Conservation (phyloP, 176 grass and related monocot species). For the Aegilops tauschii region DNA sequence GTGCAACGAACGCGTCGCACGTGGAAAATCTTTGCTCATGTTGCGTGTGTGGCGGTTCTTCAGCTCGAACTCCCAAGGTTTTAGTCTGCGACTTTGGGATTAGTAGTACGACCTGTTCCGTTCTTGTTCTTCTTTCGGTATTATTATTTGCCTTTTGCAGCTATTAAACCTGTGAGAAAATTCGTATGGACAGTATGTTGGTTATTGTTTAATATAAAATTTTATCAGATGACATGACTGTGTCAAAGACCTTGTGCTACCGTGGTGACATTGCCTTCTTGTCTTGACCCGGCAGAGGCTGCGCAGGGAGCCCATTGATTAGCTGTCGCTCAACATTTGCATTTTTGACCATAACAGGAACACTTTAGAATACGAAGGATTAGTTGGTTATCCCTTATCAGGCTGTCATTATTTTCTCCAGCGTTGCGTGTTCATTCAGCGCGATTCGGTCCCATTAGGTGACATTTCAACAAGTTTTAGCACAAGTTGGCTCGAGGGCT, state of each 20-base stretch:
- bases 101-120: neutral
- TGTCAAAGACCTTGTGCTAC: slow-evolving; percentile 19
- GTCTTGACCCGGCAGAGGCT: slow-evolving; percentile 23
- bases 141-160: neutral
- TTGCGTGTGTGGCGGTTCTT: neutral
- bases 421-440: neutral
- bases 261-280: slow-evolving; percentile 23
- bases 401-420: neutral
- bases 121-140: neutral
- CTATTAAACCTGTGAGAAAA: neutral
- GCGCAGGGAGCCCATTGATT: neutral
- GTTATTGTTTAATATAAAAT: neutral
- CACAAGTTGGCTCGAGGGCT: neutral
- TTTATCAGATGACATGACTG: neutral
- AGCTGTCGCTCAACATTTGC: slow-evolving; percentile 13
- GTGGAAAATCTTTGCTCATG: neutral
- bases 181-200: neutral
- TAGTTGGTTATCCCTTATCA: neutral
- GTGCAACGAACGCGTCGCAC: slow-evolving; percentile 16
- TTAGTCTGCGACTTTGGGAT: neutral
- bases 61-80: neutral
- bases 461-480: neutral
- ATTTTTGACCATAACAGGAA: slow-evolving; percentile 16
- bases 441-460: neutral
- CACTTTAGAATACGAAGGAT: neutral